Base-by-base conservation (phyloP, 352 stramenopile genomes). In the Elongisporangium anandrum region DNA sequence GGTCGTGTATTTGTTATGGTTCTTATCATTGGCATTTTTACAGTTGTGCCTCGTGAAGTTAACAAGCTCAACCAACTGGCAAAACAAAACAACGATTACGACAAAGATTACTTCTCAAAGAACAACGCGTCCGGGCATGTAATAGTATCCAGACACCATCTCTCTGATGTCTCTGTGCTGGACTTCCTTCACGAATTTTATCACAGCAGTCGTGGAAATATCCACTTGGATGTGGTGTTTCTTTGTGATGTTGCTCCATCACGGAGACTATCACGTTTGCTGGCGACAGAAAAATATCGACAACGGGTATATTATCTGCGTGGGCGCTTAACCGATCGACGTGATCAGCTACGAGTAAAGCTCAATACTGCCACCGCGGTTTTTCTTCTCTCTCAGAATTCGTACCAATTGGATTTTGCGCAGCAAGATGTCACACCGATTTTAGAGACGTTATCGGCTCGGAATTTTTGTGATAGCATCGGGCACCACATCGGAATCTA, bases 111-210 rank as follows among this genome's bases (percentile, higher is more conserved):
- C 38, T 49, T 48, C 1, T 60, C 59, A 12, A 66, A 63, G 21
- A 63, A 66, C 20, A 78, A 79, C 13, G 66, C 64, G 6, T 79
- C 76, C 20, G 79, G 81, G 9, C 81, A 91, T 50, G 75, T 91
- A 1, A 74, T 91, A 22, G 79, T 91, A 17, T 79, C 69, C 13
- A 75, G 79, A 0, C 64, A 77, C 24, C 72, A 78, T 13, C 45
- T 91, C 13, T 72, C 73, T 2, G 61, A 59, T 4, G 77, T 76
- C 50, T 65, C 59, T 12, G 76, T 79, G 17, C 61, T 79, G 20
- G 77, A 86, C 23, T 91, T 91, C 53, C 65, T 91, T 20, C 68
- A 84, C 56, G 81, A 91, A 50, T 91, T 91, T 53, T 91, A 89
- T 50, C 81, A 91, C 55, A 56, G 61, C 9, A 88, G 70, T 38